Evolutionary conservation across 225 moss, liverwort and hornwort genomes (phyloP).

Genomic region (Polytrichum commune): DNA sequence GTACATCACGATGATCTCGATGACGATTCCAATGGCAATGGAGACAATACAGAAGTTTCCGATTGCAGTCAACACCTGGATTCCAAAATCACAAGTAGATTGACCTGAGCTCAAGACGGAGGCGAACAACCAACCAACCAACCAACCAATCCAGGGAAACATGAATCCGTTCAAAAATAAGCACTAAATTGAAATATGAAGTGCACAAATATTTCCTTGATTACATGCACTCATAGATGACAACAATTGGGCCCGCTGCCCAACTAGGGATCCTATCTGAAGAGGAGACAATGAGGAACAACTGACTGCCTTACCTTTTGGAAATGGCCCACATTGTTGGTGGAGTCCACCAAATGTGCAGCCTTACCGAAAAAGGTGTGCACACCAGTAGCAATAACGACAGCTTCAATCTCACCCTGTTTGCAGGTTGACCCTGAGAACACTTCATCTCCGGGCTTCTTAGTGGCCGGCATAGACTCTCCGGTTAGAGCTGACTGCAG

Average conservation of each 20-base stretch:
- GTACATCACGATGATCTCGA: constrained; percentile 71
- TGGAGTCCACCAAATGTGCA: constrained; percentile 79
- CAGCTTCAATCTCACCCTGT: constrained; percentile 73
- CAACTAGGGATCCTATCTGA: too few species aligned
- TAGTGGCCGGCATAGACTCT: constrained; percentile 59
- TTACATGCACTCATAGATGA: too few species aligned
- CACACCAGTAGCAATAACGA: constrained; percentile 73
- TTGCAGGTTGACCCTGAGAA: constrained; percentile 68
- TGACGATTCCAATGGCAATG: constrained; percentile 55
- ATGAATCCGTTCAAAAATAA: too few species aligned
- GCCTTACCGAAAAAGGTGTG: constrained; percentile 85
- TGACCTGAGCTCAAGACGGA: too few species aligned
- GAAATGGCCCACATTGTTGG: constrained; percentile 82
- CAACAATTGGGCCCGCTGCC: too few species aligned
- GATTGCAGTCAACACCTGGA: constrained; percentile 59
- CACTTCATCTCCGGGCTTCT: constrained; percentile 60
- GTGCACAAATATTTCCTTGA: neutral
- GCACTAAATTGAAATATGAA: neutral
- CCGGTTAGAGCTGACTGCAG: constrained; percentile 61
- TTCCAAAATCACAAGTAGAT: neutral
- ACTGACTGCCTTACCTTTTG: constrained; percentile 45
- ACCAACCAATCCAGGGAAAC: too few species aligned
- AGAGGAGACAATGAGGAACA: neutral
- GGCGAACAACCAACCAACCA: too few species aligned
- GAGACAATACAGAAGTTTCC: constrained; percentile 76